Base-by-base conservation (phyloP, 345 rosid genomes). In the Ricinus communis region DNA sequence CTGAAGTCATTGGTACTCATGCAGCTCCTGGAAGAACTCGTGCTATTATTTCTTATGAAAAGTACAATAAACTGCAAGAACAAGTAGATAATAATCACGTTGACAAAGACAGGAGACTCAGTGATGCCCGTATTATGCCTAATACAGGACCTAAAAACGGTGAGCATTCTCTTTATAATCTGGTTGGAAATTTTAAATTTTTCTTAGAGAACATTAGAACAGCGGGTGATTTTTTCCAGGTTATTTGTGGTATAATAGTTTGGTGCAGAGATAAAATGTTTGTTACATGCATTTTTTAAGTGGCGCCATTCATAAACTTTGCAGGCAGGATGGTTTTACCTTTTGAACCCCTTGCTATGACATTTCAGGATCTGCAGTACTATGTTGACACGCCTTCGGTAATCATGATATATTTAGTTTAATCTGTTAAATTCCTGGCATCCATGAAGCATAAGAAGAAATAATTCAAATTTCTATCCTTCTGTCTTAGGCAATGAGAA, bases 21-120 rank as follows among this genome's bases (percentile, higher is more conserved):
- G 63, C 88, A 90, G 96, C 97, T 81, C 93, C 93, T 22, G 86
- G 85, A 71, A 76, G 83, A 52, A 86, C 97, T 43, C 85, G 80
- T 38, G 84, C 90, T 61, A 82, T 93, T 82, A 85, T 89, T 77
- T 88, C 97, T 0, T 74, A 70, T 51, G 91, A 90, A 40, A 88
- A 77, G 66, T 83, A 85, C 78, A 45, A 81, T 50, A 85, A 81
- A 66, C 68, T 81, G 8, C 86, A 76, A 76, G 88, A 78, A 69
- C 82, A 74, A 14, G 74, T 70, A 77, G 78, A 73, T 76, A 72
- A 68, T 54, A 11, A 63, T 54, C 9, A 13, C 19, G 65, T 45
- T 54, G 59, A 49, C 28, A n/a, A 28, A 22, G 70, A 65, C 47
- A n/a, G 36, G 49, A 46, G 9, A 25, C 19, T 40, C 43, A 41